Conservation (phyloP, 1,284 basidiomycete species). For the Vanrija sp. region DNA sequence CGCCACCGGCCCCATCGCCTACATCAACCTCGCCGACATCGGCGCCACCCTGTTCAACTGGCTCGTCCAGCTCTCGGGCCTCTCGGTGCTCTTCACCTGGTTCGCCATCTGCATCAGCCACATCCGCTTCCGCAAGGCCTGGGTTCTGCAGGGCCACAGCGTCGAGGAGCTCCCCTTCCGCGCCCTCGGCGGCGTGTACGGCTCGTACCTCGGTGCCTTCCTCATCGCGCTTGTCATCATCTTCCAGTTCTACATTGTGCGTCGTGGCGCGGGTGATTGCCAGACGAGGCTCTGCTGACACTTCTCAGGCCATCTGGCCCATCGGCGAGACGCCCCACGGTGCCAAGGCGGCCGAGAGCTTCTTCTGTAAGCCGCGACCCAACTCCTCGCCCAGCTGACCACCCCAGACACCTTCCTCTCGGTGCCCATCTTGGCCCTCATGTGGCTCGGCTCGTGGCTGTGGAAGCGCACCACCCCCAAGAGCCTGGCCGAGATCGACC, state of each 20-base stretch:
- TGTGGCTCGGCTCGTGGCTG: conserved; percentile 40
- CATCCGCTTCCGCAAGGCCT: conserved; percentile 51
- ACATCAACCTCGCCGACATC: conserved; percentile 46
- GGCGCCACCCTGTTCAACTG: conserved; percentile 44
- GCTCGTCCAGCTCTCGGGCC: conserved; percentile 54
- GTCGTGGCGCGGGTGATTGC: not conserved
- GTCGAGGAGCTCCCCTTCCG: conserved; percentile 52
- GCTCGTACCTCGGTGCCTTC: conserved; percentile 49
- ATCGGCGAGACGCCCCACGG: conserved; percentile 13
- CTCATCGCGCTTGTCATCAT: conserved; percentile 40
- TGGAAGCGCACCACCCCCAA: conserved; percentile 44
- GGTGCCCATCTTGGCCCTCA: conserved; percentile 38
- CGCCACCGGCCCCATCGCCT: conserved; percentile 46
- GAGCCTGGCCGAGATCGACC: conserved; percentile 46
- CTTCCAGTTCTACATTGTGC: conserved; percentile 44
- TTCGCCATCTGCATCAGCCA: conserved; percentile 27
- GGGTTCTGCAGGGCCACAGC: conserved; percentile 44
- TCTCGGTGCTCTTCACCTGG: conserved; percentile 56
- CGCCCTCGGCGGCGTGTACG: conserved; percentile 50
- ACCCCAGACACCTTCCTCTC: conserved; percentile 42
- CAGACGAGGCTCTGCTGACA: conserved; percentile 10
- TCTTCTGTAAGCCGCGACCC: conserved; percentile 43
- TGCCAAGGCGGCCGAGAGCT: conserved; percentile 34
- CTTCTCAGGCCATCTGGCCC: conserved; percentile 43
- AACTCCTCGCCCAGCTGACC: conserved; percentile 30